These are phyloP conservation scores for Pezicula neosporulosa DNA, from an alignment of 2,329 filamentous ascomycete genomes.

Conservation along the genomic window DNA sequence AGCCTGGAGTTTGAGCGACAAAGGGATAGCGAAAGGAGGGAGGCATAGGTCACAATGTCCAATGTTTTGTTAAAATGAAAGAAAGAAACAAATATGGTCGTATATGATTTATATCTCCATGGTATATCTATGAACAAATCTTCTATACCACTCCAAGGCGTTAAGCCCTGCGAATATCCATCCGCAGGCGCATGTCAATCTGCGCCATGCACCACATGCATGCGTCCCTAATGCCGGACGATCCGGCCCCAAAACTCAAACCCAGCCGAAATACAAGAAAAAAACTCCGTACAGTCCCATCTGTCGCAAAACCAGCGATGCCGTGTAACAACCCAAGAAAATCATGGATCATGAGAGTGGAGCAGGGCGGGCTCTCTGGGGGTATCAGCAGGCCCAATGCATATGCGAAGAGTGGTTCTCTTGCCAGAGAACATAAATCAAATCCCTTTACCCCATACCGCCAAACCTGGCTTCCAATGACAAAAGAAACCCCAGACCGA, in stretches of 20 bases:
- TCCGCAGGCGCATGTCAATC: too few relatives aligned
- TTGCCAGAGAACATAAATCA: constrained; percentile 7
- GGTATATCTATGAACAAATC: too few relatives aligned
- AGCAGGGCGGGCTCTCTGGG: constrained; percentile 27
- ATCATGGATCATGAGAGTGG: constrained; percentile 16
- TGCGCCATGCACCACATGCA: background rate
- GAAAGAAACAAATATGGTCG: too few relatives aligned
- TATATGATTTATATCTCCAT: too few relatives aligned
- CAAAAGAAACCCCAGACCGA: constrained; percentile 17
- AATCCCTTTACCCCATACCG: background rate
- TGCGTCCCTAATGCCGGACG: background rate
- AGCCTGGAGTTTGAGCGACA: too few relatives aligned
- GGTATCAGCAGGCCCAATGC: constrained; percentile 28
- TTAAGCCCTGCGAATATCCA: too few relatives aligned
- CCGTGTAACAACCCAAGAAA: background rate
- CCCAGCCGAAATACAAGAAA: background rate
- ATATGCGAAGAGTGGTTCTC: constrained; percentile 14
- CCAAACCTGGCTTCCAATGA: constrained; percentile 11
- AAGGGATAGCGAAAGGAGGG: too few relatives aligned
- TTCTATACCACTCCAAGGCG: too few relatives aligned
- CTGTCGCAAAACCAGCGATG: background rate
- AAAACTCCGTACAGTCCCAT: background rate
- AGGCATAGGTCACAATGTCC: too few relatives aligned
- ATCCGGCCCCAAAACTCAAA: background rate
- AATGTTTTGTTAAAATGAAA: too few relatives aligned